Base-by-base conservation (phyloP, 1,284 basidiomycete species). In the Exobasidium rhododendri region DNA sequence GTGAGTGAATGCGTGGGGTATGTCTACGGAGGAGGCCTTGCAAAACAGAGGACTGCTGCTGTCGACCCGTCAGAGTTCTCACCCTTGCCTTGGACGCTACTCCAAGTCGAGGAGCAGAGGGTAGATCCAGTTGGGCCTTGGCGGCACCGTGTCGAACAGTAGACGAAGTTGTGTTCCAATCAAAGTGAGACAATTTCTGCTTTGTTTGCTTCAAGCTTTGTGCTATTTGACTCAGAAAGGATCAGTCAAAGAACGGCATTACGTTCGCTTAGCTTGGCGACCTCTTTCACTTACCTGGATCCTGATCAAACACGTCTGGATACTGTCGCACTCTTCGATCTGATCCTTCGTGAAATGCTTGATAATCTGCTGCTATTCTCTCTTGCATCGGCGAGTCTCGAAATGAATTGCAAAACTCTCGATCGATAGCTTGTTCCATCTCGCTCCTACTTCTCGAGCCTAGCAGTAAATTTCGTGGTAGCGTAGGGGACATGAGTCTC, bases 261-360 rank as follows among this genome's bases (percentile, higher is more conserved):
- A n/a, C n/a, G n/a, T n/a, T n/a, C n/a, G n/a, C n/a, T n/a, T n/a
- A n/a, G n/a, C n/a, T n/a, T n/a, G n/a, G n/a, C n/a, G n/a, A n/a
- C n/a, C n/a, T n/a, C n/a, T 26, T 4, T 26, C 14, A 20, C 47
- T 50, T 26, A 50, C 47, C 47, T 24, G 22, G 20, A 26, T 50
- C 20, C 13, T 50, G 14, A 24, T 50, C 47, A 50, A 24, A 50
- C 2, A 50, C 47, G 14, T 28, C 47, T 2, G 47, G 47, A 26
- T 50, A 50, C n/a, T 24, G 47, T 14, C 13, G 20, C 28, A 24
- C 20, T 50, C 47, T 50, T 50, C 47, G 47, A 50, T 50, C 47
- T 4, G 28, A n/a, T 14, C 4, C 5, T 20, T 50, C 5, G 13
- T 24, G 7, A 40, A 10, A 10, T 40, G 35, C 35, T 17, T 40